phyloP scores from a whole-genome alignment of 345 rosid genomes.

The Melaleuca quinquenervia region DNA sequence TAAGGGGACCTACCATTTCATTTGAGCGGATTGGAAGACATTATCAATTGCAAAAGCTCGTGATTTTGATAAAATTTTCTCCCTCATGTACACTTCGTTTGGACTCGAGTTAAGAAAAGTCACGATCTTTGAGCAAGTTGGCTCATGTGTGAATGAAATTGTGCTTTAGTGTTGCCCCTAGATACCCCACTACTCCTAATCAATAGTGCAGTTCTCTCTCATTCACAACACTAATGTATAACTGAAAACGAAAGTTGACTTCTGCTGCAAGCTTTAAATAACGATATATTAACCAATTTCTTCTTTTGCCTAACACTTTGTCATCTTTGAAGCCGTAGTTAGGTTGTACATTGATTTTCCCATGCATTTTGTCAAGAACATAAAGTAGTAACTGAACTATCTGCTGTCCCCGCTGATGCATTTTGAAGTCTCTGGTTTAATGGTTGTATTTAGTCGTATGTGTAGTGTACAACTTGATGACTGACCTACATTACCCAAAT shows the following conservation, averaged over 20 bases:
- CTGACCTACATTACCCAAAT: background rate
- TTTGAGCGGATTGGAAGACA: conserved; percentile 9
- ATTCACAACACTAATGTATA: background rate
- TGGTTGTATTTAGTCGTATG: background rate
- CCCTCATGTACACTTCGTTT: background rate
- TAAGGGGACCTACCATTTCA: conserved; percentile 10
- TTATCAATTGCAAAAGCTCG: background rate
- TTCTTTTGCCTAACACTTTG: background rate
- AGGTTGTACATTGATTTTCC: background rate
- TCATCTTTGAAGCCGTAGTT: background rate
- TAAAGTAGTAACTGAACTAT: background rate
- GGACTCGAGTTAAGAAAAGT: background rate
- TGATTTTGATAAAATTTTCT: background rate
- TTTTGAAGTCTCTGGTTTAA: background rate
- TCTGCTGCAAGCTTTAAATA: background rate
- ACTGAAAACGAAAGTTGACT: background rate
- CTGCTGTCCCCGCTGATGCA: background rate
- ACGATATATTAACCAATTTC: background rate
- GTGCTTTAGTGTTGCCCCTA: background rate
- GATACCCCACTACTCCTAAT: background rate
- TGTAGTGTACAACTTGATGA: background rate
- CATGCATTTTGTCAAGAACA: background rate
- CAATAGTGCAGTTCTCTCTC: background rate
- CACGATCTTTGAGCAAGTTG: background rate
- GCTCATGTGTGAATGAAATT: background rate